phyloP scores from a whole-genome alignment of 768 basidiomycete genomes.

The Cyathus striatus region DNA sequence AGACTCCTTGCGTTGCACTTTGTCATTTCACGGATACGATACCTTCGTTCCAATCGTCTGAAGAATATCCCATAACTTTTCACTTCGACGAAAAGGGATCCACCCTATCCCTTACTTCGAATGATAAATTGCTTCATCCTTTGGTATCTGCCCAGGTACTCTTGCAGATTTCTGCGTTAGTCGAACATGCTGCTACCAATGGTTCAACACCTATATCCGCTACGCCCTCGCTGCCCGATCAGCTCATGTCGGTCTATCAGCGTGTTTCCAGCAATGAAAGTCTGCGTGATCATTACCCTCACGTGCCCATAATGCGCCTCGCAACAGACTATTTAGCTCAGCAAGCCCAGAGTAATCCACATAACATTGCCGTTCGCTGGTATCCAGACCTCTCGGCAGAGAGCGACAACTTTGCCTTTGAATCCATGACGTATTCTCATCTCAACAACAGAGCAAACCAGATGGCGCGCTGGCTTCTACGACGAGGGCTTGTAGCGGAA shows the following conservation, averaged over 20 bases:
- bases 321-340: constrained; percentile 23
- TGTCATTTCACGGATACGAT: constrained; percentile 10
- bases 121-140: constrained; percentile 13
- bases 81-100: constrained; percentile 8
- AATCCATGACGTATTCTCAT: constrained; percentile 29
- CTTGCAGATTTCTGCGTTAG: constrained; percentile 15
- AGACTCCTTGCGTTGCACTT: constrained; percentile 21
- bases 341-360: constrained; percentile 17
- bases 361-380: constrained; percentile 21
- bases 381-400: constrained; percentile 20
- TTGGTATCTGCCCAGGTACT: constrained; percentile 20
- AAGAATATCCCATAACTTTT: constrained; percentile 15
- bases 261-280: constrained; percentile 14
- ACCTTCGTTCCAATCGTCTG: not conserved
- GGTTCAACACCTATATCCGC: constrained; percentile 5
- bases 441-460: constrained; percentile 31
- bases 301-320: constrained; percentile 13
- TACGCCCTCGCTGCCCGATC: constrained; percentile 9
- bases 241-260: constrained; percentile 20
- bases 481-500: constrained; percentile 25
- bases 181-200: constrained; percentile 10
- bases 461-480: constrained; percentile 36
- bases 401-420: constrained; percentile 8
- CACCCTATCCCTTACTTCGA: constrained; percentile 10
- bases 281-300: constrained; percentile 16